These are phyloP conservation scores for Exidia glandulosa DNA, from an alignment of 768 basidiomycete genomes.

Conservation along the genomic window DNA sequence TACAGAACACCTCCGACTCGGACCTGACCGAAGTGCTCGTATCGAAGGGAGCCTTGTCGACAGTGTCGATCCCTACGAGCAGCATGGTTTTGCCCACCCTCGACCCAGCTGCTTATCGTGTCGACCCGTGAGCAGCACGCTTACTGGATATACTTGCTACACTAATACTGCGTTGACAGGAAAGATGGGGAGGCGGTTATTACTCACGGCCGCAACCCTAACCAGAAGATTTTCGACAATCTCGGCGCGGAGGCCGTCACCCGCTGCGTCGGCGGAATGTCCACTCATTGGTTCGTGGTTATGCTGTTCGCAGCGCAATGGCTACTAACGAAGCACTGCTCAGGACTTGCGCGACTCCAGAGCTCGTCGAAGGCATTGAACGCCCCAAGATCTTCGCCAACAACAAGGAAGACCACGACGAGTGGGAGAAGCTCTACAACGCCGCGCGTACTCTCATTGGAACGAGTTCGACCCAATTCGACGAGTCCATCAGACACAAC, in stretches of 20 bases:
- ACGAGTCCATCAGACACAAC: conserved; percentile 14
- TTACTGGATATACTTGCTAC: no score
- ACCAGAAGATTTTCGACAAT: conserved; percentile 11
- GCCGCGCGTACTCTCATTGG: conserved; percentile 10
- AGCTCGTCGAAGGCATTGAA: conserved; percentile 6
- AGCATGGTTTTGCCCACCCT: conserved; percentile 5
- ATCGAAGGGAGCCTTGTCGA: conserved; percentile 12
- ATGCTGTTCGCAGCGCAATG: no score
- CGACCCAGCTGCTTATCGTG: conserved; percentile 6
- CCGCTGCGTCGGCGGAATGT: conserved; percentile 16
- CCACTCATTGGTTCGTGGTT: conserved; percentile 12
- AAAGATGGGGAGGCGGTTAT: no score
- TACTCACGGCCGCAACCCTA: conserved; percentile 5
- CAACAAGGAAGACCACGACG: neutral
- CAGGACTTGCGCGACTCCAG: conserved; percentile 13
- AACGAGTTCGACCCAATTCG: conserved; percentile 8
- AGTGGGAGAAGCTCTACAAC: conserved; percentile 12
- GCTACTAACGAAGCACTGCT: no score
- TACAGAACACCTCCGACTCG: no score
- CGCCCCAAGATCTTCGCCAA: conserved; percentile 6
- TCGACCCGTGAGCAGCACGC: no score
- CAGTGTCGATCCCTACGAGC: conserved; percentile 9
- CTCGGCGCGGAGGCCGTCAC: conserved; percentile 14
- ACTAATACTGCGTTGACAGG: no score
- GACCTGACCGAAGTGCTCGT: conserved; percentile 67